These are phyloP conservation scores for Corylus heterophylla DNA, from an alignment of 306 rosid genomes.

Conservation along the genomic window DNA sequence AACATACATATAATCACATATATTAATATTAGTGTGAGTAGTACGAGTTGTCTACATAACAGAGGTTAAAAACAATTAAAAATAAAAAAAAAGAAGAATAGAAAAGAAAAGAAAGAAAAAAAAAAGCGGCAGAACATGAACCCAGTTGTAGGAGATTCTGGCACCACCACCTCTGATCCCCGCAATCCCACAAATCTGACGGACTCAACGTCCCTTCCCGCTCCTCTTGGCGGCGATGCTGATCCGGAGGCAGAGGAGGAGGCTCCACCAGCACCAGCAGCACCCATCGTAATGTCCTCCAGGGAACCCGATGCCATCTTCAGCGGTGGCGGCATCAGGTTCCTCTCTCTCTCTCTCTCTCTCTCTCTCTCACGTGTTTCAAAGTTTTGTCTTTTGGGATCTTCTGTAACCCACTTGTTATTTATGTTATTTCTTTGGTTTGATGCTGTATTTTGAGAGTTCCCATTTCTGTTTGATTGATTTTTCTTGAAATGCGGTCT, in stretches of 20 bases:
- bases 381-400: neutral
- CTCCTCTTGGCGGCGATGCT: constrained; percentile 19
- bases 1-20: no score
- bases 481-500: neutral
- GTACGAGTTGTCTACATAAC: no score
- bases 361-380: neutral
- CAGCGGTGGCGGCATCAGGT: constrained; percentile 91
- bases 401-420: neutral
- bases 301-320: constrained; percentile 59
- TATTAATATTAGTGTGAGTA: no score
- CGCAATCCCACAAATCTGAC: neutral
- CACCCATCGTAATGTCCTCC: constrained; percentile 50
- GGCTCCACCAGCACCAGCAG: constrained; percentile 24
- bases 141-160: neutral
- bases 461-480: neutral
- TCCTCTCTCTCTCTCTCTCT: neutral
- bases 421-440: neutral
- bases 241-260: constrained; percentile 9
- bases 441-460: neutral
- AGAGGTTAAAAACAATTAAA: neutral
- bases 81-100: neutral
- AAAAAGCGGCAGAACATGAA: neutral
- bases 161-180: constrained; percentile 4
- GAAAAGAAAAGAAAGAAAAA: neutral
- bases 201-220: neutral